Evolutionary conservation across 225 moss, liverwort and hornwort genomes (phyloP).

Genomic region (Straminergon stramineum): DNA sequence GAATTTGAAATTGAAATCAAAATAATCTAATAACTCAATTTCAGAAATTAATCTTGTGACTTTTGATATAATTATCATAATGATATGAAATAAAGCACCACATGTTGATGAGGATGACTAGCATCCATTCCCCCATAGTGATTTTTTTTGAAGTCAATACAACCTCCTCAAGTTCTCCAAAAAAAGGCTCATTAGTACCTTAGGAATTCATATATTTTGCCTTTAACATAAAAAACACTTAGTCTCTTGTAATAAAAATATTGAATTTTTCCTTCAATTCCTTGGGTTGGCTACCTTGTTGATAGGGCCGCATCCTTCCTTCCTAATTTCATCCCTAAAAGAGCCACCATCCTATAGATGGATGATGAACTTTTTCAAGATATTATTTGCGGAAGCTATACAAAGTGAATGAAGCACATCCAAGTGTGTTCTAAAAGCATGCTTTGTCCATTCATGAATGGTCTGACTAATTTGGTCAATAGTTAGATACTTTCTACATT

Average conservation of each 20-base stretch:
- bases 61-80: background rate
- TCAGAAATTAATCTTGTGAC: background rate
- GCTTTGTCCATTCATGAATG: background rate
- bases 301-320: rapidly evolving
- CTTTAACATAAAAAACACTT: background rate
- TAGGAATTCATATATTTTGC: background rate
- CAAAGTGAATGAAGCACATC: background rate
- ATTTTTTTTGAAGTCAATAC: background rate
- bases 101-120: background rate
- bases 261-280: background rate
- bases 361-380: background rate
- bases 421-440: background rate
- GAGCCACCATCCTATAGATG: rapidly evolving
- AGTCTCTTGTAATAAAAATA: background rate
- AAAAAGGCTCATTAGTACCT: background rate
- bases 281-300: background rate
- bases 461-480: background rate
- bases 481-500: background rate
- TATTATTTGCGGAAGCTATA: rapidly evolving
- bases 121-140: background rate
- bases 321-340: background rate
- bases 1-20: background rate
- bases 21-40: background rate
- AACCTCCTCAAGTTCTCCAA: rapidly evolving
- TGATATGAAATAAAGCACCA: background rate